Evolutionary conservation across 2,329 filamentous ascomycete species (phyloP), one percentile per base, ranked within the genome.

Genomic region (Ophiosphaerella narmari): DNA sequence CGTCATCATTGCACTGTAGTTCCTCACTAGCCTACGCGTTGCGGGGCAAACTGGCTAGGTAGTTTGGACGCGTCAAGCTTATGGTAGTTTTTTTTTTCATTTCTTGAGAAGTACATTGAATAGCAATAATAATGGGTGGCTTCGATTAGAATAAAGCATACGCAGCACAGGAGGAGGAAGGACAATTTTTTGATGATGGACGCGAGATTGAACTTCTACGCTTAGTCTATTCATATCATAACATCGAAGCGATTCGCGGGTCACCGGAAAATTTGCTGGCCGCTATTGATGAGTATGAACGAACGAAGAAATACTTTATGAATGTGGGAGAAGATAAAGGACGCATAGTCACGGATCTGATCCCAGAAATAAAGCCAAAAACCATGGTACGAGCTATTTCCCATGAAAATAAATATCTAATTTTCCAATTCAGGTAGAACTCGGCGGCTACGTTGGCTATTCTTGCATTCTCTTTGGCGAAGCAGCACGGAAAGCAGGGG

Each of bases 401-500:
- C 32, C 21, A 13, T 18, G 6, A 29, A 1, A 23, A 12, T 18
- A 21, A 5, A 16, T 29, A 8, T 35, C 52, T 59, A 45, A 63
- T 48, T 35, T 31, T 29, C 12, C 14, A 33, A 6, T 35, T 35
- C 50, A 79, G 77, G 80, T 93, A 39, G 90, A 95, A 68, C 79
- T 94, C 0, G 90, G 90, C 39, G 87, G 88, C 41, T 94, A 93
- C 71, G 81, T 91, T 16, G 90, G 90, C 36, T 94, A 94, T 76
- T 93, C 89, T 0, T 86, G 86, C 51, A 85, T 94, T 51, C 78
- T 91, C 1, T 93, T 92, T 65, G 88, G 83, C 38, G 79, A 84
- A 32, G 86, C 86, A 0, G 75, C 90, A 13, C 82, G 82, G 50
- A 78, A 80, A 42, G 81, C 80, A 3, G 87, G 86, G 9, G 88